Conservation (phyloP, 768 basidiomycete species). For the Erythrobasidium yunnanense region DNA sequence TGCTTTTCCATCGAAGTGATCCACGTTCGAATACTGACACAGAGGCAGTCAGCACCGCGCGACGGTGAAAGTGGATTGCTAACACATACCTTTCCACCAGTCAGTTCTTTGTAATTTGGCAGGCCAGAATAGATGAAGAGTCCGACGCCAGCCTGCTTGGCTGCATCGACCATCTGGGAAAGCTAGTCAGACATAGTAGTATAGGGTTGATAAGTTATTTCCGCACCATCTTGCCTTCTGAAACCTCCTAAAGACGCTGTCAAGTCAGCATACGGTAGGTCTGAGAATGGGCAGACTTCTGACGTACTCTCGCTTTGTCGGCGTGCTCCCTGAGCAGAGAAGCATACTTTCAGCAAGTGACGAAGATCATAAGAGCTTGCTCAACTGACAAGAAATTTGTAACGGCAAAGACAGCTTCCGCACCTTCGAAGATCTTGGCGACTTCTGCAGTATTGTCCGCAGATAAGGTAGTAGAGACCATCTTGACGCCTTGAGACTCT, state of each 20-base stretch:
- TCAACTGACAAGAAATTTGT: not conserved
- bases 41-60: not conserved
- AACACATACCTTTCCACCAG: not conserved
- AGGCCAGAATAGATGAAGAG: not conserved
- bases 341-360: not conserved
- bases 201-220: not conserved
- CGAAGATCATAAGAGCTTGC: not conserved
- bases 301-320: not conserved
- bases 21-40: not conserved
- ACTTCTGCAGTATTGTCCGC: not conserved
- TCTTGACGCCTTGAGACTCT: not conserved
- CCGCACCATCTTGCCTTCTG: not conserved
- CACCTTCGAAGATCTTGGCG: not conserved
- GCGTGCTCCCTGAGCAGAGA: not conserved
- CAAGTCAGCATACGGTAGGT: not conserved
- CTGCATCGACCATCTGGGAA: not conserved
- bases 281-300: not conserved
- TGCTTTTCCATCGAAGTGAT: not conserved
- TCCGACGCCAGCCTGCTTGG: not conserved
- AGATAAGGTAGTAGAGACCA: not conserved
- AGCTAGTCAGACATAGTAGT: not conserved
- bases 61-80: not conserved
- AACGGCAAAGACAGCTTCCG: not conserved
- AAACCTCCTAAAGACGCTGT: not conserved
- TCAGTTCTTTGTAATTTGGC: not conserved